Conservation (phyloP, 2,329 filamentous ascomycete genomes). For the Fonsecaea pedrosoi region DNA sequence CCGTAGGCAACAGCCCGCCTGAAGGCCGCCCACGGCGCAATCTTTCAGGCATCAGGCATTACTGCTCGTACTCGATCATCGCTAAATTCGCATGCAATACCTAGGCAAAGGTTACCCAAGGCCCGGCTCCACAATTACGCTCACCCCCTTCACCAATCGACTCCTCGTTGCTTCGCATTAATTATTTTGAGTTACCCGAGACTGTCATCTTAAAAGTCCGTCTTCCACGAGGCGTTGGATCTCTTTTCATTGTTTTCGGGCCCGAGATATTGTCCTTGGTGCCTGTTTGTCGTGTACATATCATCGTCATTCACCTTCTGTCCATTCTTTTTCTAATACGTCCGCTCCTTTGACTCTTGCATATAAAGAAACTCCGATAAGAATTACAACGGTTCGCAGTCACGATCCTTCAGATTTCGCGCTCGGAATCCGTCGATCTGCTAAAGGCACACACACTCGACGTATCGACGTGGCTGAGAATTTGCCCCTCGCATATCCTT, state of each 20-base stretch:
- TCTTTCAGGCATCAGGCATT: background rate
- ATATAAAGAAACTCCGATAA: background rate
- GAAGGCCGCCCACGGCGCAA: background rate
- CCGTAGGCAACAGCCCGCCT: background rate
- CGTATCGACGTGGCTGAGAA: background rate
- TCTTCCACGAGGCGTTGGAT: background rate
- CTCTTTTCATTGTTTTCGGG: slow-evolving; percentile 13
- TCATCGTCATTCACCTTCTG: slow-evolving; percentile 8
- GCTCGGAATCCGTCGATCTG: background rate
- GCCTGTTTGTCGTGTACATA: slow-evolving; percentile 14
- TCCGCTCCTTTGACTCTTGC: slow-evolving; percentile 6
- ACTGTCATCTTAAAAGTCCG: background rate
- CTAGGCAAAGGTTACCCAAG: too few relatives aligned
- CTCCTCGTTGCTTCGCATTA: background rate
- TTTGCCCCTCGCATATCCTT: background rate
- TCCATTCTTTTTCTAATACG: slow-evolving; percentile 2
- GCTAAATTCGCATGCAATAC: background rate
- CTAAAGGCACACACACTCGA: background rate
- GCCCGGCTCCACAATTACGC: background rate
- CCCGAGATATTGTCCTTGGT: slow-evolving; percentile 21
- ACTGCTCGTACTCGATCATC: background rate
- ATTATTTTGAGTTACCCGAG: slow-evolving; percentile 1
- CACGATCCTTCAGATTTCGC: background rate
- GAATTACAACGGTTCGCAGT: background rate
- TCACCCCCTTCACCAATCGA: background rate